phyloP scores from a whole-genome alignment of 768 basidiomycete species.

The Leucocoprinus birnbaumii region DNA sequence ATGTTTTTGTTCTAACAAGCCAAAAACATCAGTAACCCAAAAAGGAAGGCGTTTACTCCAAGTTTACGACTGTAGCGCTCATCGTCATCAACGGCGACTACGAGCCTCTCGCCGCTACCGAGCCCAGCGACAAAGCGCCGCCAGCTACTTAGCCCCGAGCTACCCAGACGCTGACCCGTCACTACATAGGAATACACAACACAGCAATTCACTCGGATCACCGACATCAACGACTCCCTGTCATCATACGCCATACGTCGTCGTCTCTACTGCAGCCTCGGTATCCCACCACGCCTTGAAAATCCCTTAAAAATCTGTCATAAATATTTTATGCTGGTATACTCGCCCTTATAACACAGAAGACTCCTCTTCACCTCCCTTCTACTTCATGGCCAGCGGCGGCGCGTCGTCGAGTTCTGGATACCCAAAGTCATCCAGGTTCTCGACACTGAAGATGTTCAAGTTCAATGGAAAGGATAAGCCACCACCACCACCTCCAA shows the following conservation, averaged over 20 bases:
- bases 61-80: slow-evolving; percentile 4
- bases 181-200: background rate
- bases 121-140: background rate
- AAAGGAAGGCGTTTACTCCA: slow-evolving; percentile 8
- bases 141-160: background rate
- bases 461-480: slow-evolving; percentile 25
- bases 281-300: background rate
- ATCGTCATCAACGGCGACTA: slow-evolving; percentile 7
- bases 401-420: slow-evolving; percentile 19
- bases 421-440: slow-evolving; percentile 21
- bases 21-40: slow-evolving; percentile 2
- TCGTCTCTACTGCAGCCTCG: background rate
- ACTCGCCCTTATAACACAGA: background rate
- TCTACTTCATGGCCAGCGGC: slow-evolving; percentile 23
- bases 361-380: background rate
- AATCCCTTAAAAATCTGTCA: background rate
- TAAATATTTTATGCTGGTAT: background rate
- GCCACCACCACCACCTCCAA: slow-evolving; percentile 64
- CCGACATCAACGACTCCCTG: slow-evolving; percentile 9
- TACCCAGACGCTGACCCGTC: background rate
- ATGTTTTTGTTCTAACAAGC: background rate
- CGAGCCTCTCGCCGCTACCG: background rate
- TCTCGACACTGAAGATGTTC: slow-evolving; percentile 32
- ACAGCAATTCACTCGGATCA: slow-evolving; percentile 10
- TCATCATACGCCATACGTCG: slow-evolving; percentile 6